These are phyloP conservation scores for Coemansia asiatica DNA, from an alignment of 192 early-diverging fungal genomes.

Conservation along the genomic window DNA sequence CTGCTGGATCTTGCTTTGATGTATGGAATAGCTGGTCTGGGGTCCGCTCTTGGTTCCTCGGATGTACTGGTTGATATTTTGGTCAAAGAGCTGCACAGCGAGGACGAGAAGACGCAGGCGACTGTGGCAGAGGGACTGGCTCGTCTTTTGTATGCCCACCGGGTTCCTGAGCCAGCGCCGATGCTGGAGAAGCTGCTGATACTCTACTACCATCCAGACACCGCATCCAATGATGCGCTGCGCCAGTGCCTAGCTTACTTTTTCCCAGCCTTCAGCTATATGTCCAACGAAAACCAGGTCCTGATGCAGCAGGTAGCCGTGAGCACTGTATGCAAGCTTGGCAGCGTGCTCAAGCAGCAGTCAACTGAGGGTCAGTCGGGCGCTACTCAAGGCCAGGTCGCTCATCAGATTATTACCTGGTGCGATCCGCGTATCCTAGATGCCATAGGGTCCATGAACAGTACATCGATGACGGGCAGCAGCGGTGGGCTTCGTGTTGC, in stretches of 20 bases:
- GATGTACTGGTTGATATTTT: slow-evolving; percentile 54
- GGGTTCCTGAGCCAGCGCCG: slow-evolving; percentile 47
- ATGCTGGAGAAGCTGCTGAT: slow-evolving; percentile 71
- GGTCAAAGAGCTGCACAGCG: slow-evolving; percentile 61
- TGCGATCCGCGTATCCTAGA: slow-evolving; percentile 68
- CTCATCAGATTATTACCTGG: slow-evolving; percentile 77
- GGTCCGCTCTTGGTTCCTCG: slow-evolving; percentile 38
- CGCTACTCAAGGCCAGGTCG: slow-evolving; percentile 59
- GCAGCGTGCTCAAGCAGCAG: slow-evolving; percentile 41
- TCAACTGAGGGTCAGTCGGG: slow-evolving; percentile 20
- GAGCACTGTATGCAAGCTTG: slow-evolving; percentile 31
- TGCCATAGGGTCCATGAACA: slow-evolving; percentile 45
- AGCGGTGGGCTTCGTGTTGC: slow-evolving; percentile 1
- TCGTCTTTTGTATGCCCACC: slow-evolving; percentile 65
- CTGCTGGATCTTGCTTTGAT: slow-evolving; percentile 53
- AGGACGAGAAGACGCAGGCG: slow-evolving; percentile 63
- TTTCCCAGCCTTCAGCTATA: slow-evolving; percentile 80
- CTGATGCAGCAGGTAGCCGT: slow-evolving; percentile 63
- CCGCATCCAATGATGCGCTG: slow-evolving; percentile 64
- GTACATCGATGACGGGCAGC: neutral
- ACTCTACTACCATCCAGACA: slow-evolving; percentile 79
- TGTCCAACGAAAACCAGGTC: slow-evolving; percentile 69
- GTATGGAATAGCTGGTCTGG: slow-evolving; percentile 54
- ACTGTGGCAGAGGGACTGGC: slow-evolving; percentile 75
- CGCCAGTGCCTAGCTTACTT: slow-evolving; percentile 90